Evolutionary conservation across 306 rosid genomes (phyloP), one percentile per base, ranked within the genome.

Genomic region (Senna siamea): DNA sequence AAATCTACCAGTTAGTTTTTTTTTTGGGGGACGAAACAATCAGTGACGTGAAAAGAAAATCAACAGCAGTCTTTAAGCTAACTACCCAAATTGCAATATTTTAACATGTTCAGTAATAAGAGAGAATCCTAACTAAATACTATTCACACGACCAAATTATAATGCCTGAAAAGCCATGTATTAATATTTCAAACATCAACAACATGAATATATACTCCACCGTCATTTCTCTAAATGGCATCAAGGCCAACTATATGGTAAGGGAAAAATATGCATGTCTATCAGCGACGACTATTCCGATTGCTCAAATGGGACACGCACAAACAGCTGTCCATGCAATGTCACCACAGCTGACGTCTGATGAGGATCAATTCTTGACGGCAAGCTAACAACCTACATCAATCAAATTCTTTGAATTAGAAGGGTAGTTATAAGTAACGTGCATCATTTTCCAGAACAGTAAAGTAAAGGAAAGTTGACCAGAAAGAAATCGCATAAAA

Each of bases 311-410:
- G 99, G 99, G 46, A 90, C 92, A 7, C 99, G 99, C 66, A 95
- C 89, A 85, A 90, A 95, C 87, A 95, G 80, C 77, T 95, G 98
- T 15, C 99, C 99, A 37, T 95, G 98, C 83, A 95, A 84, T 9
- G 99, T 95, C 66, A 95, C 99, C 80, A 95, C 98, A 1, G 99
- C 98, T 0, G 99, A 92, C 23, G 99, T 90, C 86, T 90, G 98
- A 74, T 92, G 98, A 15, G 99, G 98, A 79, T 95, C 99, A 37
- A 95, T 95, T 81, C 97, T 89, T 73, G 98, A 81, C 4, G 99
- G 96, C 68, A 95, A 79, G 83, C 84, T 87, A 13, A 95, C 97
- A 41, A 89, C 94, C 99, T 95, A 88, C 41, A 59, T 11, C 44
- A 44, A 66, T 70, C 46, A 47, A 69, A 26, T 65, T 59, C 38